These are phyloP conservation scores for Epichloe typhina DNA, from an alignment of 2,329 filamentous ascomycete genomes.

Conservation along the genomic window DNA sequence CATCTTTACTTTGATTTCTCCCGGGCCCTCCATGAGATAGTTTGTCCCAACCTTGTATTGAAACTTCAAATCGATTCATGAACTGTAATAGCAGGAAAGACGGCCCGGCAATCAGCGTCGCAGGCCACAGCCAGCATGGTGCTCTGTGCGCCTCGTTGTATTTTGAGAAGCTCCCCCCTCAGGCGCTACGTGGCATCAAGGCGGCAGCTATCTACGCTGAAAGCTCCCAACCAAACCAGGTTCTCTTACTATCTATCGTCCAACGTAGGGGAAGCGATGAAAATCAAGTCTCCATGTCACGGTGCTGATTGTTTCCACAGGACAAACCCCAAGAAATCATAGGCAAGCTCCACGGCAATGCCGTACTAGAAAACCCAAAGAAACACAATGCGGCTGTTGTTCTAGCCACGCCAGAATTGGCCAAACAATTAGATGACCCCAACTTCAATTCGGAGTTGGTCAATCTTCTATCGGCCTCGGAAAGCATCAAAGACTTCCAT, in stretches of 20 bases:
- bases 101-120: neutral
- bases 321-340: conserved; percentile 9
- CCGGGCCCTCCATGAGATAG: neutral
- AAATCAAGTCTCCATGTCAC: neutral
- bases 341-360: conserved; percentile 10
- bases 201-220: conserved; percentile 8
- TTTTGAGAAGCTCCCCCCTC: conserved; percentile 10
- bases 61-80: neutral
- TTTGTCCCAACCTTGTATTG: neutral
- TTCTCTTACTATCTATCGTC: conserved; percentile 12
- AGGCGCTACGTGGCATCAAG: neutral
- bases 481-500: conserved; percentile 26
- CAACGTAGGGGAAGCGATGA: conserved; percentile 2
- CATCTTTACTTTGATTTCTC: neutral
- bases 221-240: conserved; percentile 8
- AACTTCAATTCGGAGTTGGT: conserved; percentile 29
- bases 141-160: conserved; percentile 8
- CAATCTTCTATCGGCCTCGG: conserved; percentile 30
- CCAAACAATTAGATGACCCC: conserved; percentile 33
- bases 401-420: conserved; percentile 34
- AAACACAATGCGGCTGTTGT: conserved; percentile 32
- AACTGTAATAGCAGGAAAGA: neutral
- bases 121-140: conserved; percentile 10
- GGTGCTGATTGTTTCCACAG: conserved; percentile 1
- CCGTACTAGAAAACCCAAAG: conserved; percentile 16